These are phyloP conservation scores for Tylopilus sp. DNA, from an alignment of 1,284 basidiomycete species.

Conservation along the genomic window DNA sequence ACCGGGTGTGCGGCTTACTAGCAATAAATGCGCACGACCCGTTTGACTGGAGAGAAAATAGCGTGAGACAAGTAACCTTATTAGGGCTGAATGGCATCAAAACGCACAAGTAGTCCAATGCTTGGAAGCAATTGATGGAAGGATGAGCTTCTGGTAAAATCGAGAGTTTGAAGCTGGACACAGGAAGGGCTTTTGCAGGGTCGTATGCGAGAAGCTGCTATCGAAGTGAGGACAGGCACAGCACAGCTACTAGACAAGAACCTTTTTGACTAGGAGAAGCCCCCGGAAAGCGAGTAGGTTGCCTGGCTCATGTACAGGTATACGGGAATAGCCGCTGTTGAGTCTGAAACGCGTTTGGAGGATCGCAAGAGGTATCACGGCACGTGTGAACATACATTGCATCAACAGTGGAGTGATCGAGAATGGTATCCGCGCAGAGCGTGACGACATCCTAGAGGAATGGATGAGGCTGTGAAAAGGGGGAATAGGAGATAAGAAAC, in stretches of 20 bases:
- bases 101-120: slow-evolving; percentile 85
- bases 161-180: slow-evolving; percentile 79
- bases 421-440: slow-evolving; percentile 78
- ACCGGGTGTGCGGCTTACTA: slow-evolving; percentile 90
- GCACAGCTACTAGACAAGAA: slow-evolving; percentile 31
- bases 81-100: neutral
- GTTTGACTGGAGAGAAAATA: slow-evolving; percentile 79
- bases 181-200: slow-evolving; percentile 81
- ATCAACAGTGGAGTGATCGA: slow-evolving; percentile 87
- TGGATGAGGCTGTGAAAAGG: neutral
- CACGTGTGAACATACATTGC: slow-evolving; percentile 61
- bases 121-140: slow-evolving; percentile 89
- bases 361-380: slow-evolving; percentile 4
- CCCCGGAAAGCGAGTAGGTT: slow-evolving; percentile 87
- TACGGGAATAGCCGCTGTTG: slow-evolving; percentile 91
- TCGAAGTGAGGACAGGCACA: neutral
- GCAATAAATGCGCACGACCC: slow-evolving; percentile 91
- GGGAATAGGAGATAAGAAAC: slow-evolving; percentile 48
- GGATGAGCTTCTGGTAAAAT: slow-evolving; percentile 94
- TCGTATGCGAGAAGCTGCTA: slow-evolving; percentile 87
- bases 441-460: slow-evolving; percentile 77
- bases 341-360: slow-evolving; percentile 52
- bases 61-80: slow-evolving; percentile 40
- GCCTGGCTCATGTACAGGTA: slow-evolving; percentile 89
- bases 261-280: slow-evolving; percentile 89